Evolutionary conservation across 2,329 filamentous ascomycete genomes (phyloP), one percentile per base, ranked within the genome.

Genomic region (Aureobasidium mangrovei): DNA sequence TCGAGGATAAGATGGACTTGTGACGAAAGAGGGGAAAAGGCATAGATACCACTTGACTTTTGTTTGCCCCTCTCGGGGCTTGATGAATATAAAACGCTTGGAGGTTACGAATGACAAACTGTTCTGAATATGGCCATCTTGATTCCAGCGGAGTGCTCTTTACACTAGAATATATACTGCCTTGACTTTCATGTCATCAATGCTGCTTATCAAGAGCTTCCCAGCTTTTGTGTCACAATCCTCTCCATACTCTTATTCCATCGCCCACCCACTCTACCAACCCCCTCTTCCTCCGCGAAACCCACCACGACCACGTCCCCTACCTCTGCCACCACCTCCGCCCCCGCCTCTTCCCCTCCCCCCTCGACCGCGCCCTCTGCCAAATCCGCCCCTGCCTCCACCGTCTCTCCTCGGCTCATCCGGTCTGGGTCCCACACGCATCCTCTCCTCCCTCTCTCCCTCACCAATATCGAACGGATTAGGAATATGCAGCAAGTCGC

Each of bases 391-490:
- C 32, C 57, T 47, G 7, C 53, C 49, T 10, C 62, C 62, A 12
- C 60, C 49, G 33, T 61, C 62, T 3, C 60, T 31, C 26, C 64
- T 57, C 49, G 63, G 59, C 26, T 61, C 57, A n/a, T 64, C 63
- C 2, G 73, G 71, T 24, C 76, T 71, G 9, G 85, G 84, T 0
- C 83, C 85, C 26, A 68, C 72, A n/a, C 66, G 71, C 67, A 77
- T 79, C 56, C 85, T 77, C 56, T 75, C 74, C 10, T 72, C 71
- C 48, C 83, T 78, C 67, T 95, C 87, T 62, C 89, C 83, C 2
- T 85, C 79, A n/a, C 73, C 82, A 2, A 85, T 80, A 61, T 86
- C 77, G 74, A 84, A 95, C 7, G 83, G 76, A 66, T 97, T 95
- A 4, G 80, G 72, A 33, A 98, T 83, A 7, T 79, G 83, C 1